These are phyloP conservation scores for Cordyceps javanica DNA, from an alignment of 2,329 filamentous ascomycete genomes.

Conservation along the genomic window DNA sequence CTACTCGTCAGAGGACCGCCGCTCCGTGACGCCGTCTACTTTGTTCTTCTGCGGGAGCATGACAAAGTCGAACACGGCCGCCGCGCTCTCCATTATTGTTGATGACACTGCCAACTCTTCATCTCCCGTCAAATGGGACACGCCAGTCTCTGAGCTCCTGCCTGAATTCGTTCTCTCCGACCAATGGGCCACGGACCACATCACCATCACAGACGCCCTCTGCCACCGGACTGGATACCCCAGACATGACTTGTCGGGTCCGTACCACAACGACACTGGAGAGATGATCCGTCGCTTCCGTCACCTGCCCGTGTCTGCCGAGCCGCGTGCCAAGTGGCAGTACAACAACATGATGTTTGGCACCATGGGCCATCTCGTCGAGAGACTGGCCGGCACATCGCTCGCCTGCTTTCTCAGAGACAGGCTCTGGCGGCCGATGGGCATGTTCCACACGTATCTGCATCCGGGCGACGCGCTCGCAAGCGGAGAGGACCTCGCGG, in stretches of 20 bases:
- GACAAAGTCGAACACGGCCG: constrained; percentile 47
- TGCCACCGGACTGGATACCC: constrained; percentile 44
- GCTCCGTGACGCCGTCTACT: constrained; percentile 36
- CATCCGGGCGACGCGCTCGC: constrained; percentile 18
- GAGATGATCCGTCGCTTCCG: constrained; percentile 34
- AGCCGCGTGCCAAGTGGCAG: constrained; percentile 36
- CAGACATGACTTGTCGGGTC: constrained; percentile 27
- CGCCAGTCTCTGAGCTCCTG: constrained; percentile 37
- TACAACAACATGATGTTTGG: constrained; percentile 46
- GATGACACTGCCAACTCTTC: constrained; percentile 33
- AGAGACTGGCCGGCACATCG: constrained; percentile 26
- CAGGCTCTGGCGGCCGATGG: constrained; percentile 35
- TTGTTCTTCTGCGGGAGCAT: constrained; percentile 48
- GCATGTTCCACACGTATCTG: constrained; percentile 35
- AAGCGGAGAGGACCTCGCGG: constrained; percentile 25
- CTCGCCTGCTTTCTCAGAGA: constrained; percentile 33
- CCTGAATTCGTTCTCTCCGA: constrained; percentile 40
- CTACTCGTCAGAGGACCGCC: constrained; percentile 27
- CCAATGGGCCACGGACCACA: constrained; percentile 34
- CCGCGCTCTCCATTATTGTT: constrained; percentile 40
- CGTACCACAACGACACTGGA: constrained; percentile 22
- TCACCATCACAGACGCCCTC: constrained; percentile 45
- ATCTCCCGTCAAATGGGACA: constrained; percentile 36
- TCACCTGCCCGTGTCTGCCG: constrained; percentile 35
- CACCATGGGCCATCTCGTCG: constrained; percentile 34